phyloP scores from a whole-genome alignment of 768 basidiomycete species.

The Ramaria rubella region DNA sequence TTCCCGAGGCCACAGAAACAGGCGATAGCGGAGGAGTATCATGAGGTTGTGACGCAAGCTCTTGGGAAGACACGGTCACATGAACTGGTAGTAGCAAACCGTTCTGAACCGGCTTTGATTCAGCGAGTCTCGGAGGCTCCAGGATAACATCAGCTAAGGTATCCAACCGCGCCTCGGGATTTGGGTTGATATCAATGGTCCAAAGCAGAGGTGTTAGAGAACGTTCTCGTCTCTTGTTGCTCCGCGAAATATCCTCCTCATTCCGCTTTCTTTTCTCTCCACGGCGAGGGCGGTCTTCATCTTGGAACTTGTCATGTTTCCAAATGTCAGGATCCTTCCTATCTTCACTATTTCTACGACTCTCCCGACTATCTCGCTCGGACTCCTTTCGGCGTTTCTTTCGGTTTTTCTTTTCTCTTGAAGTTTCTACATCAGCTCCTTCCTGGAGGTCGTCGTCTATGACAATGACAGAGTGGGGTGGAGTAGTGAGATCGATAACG shows the following conservation, averaged over 20 bases:
- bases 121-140: neutral
- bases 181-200: neutral
- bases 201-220: neutral
- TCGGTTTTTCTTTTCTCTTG: neutral
- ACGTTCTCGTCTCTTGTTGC: neutral
- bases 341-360: neutral
- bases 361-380: neutral
- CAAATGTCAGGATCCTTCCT: neutral
- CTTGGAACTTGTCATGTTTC: neutral
- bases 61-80: slow-evolving; percentile 52
- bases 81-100: slow-evolving; percentile 60
- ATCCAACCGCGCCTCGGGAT: neutral
- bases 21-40: slow-evolving; percentile 4
- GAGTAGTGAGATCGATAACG: slow-evolving; percentile 7
- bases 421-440: neutral
- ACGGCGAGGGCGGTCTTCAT: neutral
- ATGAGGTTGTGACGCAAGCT: slow-evolving; percentile 43
- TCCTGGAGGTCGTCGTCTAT: neutral
- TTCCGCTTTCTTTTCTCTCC: neutral
- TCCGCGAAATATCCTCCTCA: neutral
- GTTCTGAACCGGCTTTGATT: neutral
- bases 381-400: neutral
- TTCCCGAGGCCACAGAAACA: slow-evolving; percentile 27
- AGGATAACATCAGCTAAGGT: too few species aligned
- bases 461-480: slow-evolving; percentile 4